These are phyloP conservation scores for Thuja plicata DNA, from an alignment of 83 land plant genomes.

Conservation along the genomic window DNA sequence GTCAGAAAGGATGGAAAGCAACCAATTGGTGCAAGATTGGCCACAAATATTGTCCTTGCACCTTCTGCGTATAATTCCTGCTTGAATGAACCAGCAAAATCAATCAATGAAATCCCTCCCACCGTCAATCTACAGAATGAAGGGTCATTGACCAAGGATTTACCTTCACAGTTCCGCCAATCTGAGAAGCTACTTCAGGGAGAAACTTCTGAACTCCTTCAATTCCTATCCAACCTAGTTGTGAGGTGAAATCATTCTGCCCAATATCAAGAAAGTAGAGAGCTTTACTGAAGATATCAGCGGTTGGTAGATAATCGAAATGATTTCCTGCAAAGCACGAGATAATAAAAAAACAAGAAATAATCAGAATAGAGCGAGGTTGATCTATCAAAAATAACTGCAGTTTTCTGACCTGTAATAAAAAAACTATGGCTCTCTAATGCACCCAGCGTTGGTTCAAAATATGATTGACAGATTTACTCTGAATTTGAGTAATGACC, in stretches of 20 bases:
- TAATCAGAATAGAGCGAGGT: background rate
- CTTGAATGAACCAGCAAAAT: background rate
- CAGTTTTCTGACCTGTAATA: background rate
- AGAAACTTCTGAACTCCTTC: conserved; percentile 52
- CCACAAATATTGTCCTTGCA: conserved; percentile 56
- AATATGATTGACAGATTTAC: background rate
- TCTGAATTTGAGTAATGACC: background rate
- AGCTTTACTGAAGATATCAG: conserved; percentile 45
- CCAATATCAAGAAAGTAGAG: conserved; percentile 75
- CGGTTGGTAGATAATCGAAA: conserved; percentile 36
- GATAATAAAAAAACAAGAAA: background rate
- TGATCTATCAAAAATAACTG: background rate
- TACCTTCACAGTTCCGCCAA: conserved; percentile 60
- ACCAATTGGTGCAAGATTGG: conserved; percentile 77
- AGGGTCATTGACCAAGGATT: background rate
- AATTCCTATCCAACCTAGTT: conserved; percentile 48
- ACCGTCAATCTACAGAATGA: background rate
- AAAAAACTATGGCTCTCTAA: background rate
- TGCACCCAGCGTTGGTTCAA: background rate
- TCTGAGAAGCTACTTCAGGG: conserved; percentile 59
- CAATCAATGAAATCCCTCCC: background rate
- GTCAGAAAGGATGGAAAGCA: conserved; percentile 66
- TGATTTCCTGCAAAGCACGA: conserved; percentile 7
- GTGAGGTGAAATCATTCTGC: conserved; percentile 77
- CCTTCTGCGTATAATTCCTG: conserved; percentile 53